Evolutionary conservation across 1,139 yeast genomes (phyloP), one percentile per base, ranked within the genome.

Genomic region (Pneumocystis carinii): DNA sequence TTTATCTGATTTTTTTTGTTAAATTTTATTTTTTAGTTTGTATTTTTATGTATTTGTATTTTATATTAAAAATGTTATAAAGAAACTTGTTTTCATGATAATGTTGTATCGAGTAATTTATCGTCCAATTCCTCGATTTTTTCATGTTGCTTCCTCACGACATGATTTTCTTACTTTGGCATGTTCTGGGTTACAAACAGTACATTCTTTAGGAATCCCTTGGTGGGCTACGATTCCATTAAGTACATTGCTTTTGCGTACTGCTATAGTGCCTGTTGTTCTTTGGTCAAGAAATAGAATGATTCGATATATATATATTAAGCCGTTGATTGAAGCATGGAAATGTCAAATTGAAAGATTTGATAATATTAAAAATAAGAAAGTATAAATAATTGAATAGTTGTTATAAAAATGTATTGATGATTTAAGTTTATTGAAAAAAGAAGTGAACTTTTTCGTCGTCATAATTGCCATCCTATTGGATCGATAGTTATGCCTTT

Each of bases 231-330:
- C 59, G 15, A 57, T 57, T 29, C 38, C 59, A 12, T 4, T 57
- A 7, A 29, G 32, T 39, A 57, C 59, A 10, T 19, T 57, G n/a
- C 4, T 57, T 57, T 8, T 57, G 3, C 59, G 59, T 19, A 19
- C n/a, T 37, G 29, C 27, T 39, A 57, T 57, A n/a, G 24, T 57
- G 15, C 59, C 59, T n/a, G 14, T 57, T 37, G 42, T 39, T 29
- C 24, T 57, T 57, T 57, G 42, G 41, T 37, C 59, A 57, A 57
- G 42, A 57, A 39, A 57, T 37, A 37, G 59, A n/a, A 57, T 57
- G 59, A 39, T 57, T 37, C 41, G 59, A 39, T 57, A 57, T 57
- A 8, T 12, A 19, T 15, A 17, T 37, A 37, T 57, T 37, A 39
- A 57, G 8, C 42, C 42, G n/a, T 39, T 57, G 29, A 37, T 37